phyloP scores from a whole-genome alignment of 331 rosid genomes.

The Dryas integrifolia region DNA sequence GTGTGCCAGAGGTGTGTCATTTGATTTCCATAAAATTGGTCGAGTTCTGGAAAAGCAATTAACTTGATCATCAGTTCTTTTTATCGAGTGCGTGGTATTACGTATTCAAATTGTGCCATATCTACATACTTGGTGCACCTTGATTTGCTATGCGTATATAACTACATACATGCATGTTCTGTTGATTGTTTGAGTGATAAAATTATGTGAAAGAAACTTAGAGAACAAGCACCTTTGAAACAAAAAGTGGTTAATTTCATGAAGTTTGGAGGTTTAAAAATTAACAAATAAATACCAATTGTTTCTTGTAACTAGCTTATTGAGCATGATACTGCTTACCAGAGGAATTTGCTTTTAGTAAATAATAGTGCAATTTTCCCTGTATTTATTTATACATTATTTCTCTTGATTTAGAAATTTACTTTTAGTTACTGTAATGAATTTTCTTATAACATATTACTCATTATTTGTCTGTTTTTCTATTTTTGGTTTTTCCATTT shows the following conservation, averaged over 20 bases:
- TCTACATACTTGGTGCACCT: not conserved
- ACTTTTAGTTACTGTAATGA: not conserved
- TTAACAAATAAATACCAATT: not conserved
- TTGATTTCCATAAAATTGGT: not conserved
- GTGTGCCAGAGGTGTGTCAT: not conserved
- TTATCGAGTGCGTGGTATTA: not conserved
- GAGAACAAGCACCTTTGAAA: not conserved
- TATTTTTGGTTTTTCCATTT: constrained; percentile 15
- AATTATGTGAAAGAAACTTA: not conserved
- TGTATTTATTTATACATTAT: not conserved
- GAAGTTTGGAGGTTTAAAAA: not conserved
- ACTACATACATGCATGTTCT: not conserved
- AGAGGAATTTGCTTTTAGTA: not conserved
- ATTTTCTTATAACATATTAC: not conserved
- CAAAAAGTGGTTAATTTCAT: not conserved
- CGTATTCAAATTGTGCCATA: not conserved
- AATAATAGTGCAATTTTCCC: not conserved
- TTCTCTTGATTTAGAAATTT: not conserved
- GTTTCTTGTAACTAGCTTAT: not conserved
- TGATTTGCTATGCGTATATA: not conserved
- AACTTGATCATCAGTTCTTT: not conserved
- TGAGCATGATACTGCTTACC: too few relatives aligned
- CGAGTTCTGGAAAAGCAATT: not conserved
- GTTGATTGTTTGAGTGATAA: not conserved
- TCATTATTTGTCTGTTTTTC: not conserved